Evolutionary conservation across 768 basidiomycete genomes (phyloP).

Genomic region (Rhodotorula toruloides): DNA sequence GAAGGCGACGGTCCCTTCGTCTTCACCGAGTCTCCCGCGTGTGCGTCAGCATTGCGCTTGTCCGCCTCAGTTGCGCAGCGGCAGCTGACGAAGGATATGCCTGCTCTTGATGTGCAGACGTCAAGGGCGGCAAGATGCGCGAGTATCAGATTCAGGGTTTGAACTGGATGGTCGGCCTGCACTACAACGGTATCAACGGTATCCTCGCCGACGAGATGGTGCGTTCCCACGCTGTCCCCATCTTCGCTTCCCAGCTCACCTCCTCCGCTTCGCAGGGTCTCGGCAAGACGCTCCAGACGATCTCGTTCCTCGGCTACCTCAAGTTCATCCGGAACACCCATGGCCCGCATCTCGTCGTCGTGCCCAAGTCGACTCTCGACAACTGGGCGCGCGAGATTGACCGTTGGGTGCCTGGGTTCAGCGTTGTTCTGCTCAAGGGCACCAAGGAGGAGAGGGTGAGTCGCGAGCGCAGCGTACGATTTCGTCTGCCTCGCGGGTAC

Average conservation of each 20-base stretch:
- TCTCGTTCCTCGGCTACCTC: slow-evolving; percentile 92
- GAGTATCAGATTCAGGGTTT: slow-evolving; percentile 91
- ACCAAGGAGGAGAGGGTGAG: slow-evolving; percentile 75
- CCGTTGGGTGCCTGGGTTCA: slow-evolving; percentile 84
- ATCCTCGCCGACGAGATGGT: slow-evolving; percentile 97
- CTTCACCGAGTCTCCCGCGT: slow-evolving; percentile 88
- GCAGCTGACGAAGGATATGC: not conserved
- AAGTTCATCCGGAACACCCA: slow-evolving; percentile 68
- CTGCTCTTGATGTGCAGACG: slow-evolving; percentile 53
- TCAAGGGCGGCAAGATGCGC: slow-evolving; percentile 78
- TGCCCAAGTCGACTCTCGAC: slow-evolving; percentile 96
- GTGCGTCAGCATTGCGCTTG: slow-evolving; percentile 51
- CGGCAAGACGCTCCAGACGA: slow-evolving; percentile 96
- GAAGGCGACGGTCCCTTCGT: slow-evolving; percentile 87
- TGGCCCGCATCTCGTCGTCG: slow-evolving; percentile 91
- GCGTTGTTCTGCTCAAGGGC: slow-evolving; percentile 72
- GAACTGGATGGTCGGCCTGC: slow-evolving; percentile 94
- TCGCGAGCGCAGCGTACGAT: not conserved
- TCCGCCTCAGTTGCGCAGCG: not conserved
- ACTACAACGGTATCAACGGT: slow-evolving; percentile 94
- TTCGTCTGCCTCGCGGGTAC: too few species aligned
- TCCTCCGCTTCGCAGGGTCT: slow-evolving; percentile 60
- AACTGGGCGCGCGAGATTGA: slow-evolving; percentile 94
- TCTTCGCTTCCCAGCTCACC: not conserved
- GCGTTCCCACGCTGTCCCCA: slow-evolving; percentile 37